Conservation (phyloP, 2,329 filamentous ascomycete genomes). For the Madurella mycetomatis region DNA sequence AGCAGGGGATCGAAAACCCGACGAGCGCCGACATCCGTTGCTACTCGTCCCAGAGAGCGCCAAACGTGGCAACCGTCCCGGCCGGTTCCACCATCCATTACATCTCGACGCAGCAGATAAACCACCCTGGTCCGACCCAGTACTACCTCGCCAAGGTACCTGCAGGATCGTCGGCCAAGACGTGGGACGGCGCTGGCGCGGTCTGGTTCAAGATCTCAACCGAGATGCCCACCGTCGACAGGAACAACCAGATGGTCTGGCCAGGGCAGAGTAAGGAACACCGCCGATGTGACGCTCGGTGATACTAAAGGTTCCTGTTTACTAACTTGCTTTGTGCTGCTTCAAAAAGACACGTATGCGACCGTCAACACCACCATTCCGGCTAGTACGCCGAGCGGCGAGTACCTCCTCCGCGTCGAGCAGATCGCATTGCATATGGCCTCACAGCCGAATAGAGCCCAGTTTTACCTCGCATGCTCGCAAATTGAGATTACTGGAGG, state of each 20-base stretch:
- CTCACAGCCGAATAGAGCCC: slow-evolving; percentile 32
- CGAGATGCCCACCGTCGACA: slow-evolving; percentile 40
- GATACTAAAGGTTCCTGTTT: no score
- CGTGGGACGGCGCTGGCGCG: slow-evolving; percentile 35
- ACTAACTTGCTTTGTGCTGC: no score
- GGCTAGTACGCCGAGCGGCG: slow-evolving; percentile 31
- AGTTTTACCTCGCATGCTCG: slow-evolving; percentile 38
- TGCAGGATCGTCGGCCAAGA: slow-evolving; percentile 29
- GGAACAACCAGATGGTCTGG: slow-evolving; percentile 44
- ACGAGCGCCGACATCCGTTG: slow-evolving; percentile 33
- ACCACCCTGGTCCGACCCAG: slow-evolving; percentile 38
- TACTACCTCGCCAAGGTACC: slow-evolving; percentile 38
- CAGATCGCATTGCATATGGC: slow-evolving; percentile 39
- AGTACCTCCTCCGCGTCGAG: slow-evolving; percentile 39
- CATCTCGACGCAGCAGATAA: slow-evolving; percentile 34
- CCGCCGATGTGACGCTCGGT: background rate
- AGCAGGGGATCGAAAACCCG: slow-evolving; percentile 33
- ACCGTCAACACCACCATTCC: slow-evolving; percentile 35
- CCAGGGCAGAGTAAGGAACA: slow-evolving; percentile 31
- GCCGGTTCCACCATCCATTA: slow-evolving; percentile 34
- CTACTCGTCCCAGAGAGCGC: slow-evolving; percentile 33
- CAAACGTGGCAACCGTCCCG: slow-evolving; percentile 28
- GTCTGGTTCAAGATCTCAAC: slow-evolving; percentile 39
- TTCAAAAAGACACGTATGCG: slow-evolving; percentile 29
- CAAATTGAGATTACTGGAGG: slow-evolving; percentile 37